These are phyloP conservation scores for Xylaria sp. DNA, from an alignment of 2,329 filamentous ascomycete species.

Conservation along the genomic window DNA sequence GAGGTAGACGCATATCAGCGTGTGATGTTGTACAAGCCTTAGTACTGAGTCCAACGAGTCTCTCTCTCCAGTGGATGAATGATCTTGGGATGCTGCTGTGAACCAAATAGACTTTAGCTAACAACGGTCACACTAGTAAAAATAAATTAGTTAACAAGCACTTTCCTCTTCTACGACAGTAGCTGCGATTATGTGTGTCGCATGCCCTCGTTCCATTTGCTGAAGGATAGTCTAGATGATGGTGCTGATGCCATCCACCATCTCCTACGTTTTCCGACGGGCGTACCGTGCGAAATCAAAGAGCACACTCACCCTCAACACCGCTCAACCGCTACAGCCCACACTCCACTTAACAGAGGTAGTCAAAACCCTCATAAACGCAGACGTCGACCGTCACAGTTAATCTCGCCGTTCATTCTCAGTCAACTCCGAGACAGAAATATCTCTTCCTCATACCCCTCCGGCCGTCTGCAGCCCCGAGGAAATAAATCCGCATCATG, in stretches of 20 bases:
- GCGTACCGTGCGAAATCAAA: slow-evolving; percentile 1
- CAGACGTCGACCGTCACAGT: not conserved
- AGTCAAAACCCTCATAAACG: slow-evolving; percentile 21
- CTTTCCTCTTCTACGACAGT: not conserved
- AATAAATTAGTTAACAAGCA: not conserved
- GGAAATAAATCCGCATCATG: slow-evolving; percentile 16
- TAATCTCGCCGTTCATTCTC: not conserved
- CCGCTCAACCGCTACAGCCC: slow-evolving; percentile 10
- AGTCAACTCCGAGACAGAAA: not conserved
- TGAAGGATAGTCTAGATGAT: not conserved
- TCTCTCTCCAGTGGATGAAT: not conserved
- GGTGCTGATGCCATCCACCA: not conserved
- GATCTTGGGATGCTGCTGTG: not conserved
- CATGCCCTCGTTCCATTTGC: not conserved
- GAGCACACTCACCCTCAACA: slow-evolving; percentile 16
- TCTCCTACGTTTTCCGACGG: slow-evolving; percentile 36
- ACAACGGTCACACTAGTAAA: too few relatives aligned
- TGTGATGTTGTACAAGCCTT: not conserved
- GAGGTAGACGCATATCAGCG: not conserved
- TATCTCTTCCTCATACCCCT: not conserved
- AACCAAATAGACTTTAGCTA: not conserved
- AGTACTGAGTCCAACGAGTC: not conserved
- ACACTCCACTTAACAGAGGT: slow-evolving; percentile 18
- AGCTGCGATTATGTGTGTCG: not conserved
- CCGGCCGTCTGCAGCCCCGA: not conserved